Base-by-base conservation (phyloP, 352 stramenopile genomes). In the Phytophthora ohioensis region DNA sequence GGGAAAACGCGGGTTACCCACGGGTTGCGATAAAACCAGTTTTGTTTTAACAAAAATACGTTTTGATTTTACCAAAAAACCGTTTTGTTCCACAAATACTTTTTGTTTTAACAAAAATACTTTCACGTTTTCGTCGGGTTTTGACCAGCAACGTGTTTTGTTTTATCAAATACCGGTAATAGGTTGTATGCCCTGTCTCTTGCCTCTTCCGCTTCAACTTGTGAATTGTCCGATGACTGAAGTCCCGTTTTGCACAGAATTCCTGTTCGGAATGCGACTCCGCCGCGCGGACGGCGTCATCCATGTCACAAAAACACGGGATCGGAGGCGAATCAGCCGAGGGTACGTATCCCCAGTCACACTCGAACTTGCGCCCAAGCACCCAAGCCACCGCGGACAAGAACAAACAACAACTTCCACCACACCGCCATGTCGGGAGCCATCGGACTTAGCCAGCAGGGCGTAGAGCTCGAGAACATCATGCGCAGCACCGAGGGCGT, bases 391-490 rank as follows among this genome's bases (percentile, higher is more conserved):
- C 21, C 21, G 21, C 41, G 39, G 39, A 17, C 47, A 34, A 47
- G 27, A 21, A 4, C 58, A 41, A 7, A 7, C 30, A 55, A 36
- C 2, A 15, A 45, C 39, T 13, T 15, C 7, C 39, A 17, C 11
- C 11, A 45, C 43, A 39, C 31, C 52, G 53, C 10, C 54, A 75
- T 75, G 67, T 75, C 67, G 8, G 67, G 67, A 66, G 67, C 67
- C 48, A 67, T 75, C 38, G 67, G 67, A 70, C 61, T 75, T 17
- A 71, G 60, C 47, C 67, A 75, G 27, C 67, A 75, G 54, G 68
- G 68, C 68, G 56, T 71, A 12, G 61, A 75, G 42, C 79, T 90
- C 48, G 56, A 69, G 38, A 73, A 59, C 48, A 77, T 77, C 39
- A 73, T 77, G 69, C 47, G 64, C 66, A 73, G 57, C 43, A 61